A percentile compares a stretch with the other conserved stretches of the same genome.
Evolutionary conservation across 2,329 filamentous ascomycete genomes (phyloP).

Genomic region (Arthrinium phaeospermum): DNA sequence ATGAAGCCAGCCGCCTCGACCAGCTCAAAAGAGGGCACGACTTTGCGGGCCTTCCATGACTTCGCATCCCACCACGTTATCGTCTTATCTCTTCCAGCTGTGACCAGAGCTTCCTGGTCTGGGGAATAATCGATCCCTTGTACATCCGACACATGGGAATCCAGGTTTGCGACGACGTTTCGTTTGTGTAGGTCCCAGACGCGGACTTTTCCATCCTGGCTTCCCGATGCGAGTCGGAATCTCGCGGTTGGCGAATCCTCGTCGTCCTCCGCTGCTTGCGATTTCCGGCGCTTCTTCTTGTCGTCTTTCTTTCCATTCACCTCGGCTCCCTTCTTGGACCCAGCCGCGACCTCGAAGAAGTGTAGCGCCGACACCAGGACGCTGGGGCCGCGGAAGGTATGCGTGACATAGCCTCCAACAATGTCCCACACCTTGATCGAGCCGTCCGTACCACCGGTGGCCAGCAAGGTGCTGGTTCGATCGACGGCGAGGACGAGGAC

Average conservation of each 20-base stretch:
- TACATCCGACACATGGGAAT: constrained; percentile 96
- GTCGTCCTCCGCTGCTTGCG: constrained; percentile 47
- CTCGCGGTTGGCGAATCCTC: constrained; percentile 50
- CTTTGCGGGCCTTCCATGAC: constrained; percentile 82
- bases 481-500: constrained; percentile 88
- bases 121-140: constrained; percentile 82
- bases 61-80: constrained; percentile 88
- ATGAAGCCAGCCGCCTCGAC: constrained; percentile 86
- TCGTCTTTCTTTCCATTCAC: constrained; percentile 40
- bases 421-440: constrained; percentile 98
- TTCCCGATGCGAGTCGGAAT: constrained; percentile 87
- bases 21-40: constrained; percentile 84
- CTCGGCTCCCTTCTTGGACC: constrained; percentile 47
- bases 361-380: constrained; percentile 88
- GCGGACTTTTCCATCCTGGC: constrained; percentile 90
- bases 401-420: constrained; percentile 84
- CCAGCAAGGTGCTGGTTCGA: constrained; percentile 84
- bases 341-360: constrained; percentile 79
- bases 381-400: constrained; percentile 92
- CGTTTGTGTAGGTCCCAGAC: constrained; percentile 92
- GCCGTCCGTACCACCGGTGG: constrained; percentile 91
- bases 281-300: constrained; percentile 51
- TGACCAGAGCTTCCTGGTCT: constrained; percentile 76
- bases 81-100: constrained; percentile 90
- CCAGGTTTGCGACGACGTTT: constrained; percentile 75